Evolutionary conservation across 805 yeast genomes (phyloP), one percentile per base, ranked within the genome.

Genomic region (Priceomyces melissophilus): DNA sequence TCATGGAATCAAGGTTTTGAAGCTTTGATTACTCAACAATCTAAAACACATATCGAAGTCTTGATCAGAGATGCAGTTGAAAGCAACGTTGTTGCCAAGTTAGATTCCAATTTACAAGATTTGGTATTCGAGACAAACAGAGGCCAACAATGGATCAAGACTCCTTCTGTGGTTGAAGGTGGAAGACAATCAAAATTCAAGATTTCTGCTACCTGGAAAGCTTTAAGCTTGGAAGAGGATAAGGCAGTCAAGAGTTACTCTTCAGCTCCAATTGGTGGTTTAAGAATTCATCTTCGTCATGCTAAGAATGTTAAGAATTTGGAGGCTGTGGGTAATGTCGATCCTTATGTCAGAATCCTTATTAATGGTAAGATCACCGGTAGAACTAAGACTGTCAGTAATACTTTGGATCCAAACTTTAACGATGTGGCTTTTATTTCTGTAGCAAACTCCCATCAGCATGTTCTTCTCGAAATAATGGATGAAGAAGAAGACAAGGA

Each of bases 401-500:
- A 77, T 37, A 71, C 79, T 1, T 55, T 71, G 27, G 65, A 77
- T 43, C 90, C 91, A 2, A 50, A 54, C n/a, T 86, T 75, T 61
- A 73, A 83, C 52, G 73, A 74, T 39, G 81, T 76, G 5, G 64
- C 69, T 29, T 85, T 75, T 55, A 54, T 84, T 37, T 86, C 93
- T 4, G 65, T 85, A 28, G 58, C 71, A 13, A 78, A 82, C 37
- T 79, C 74, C 47, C 75, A 73, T 52, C 88, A 84, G 58, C 78
- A 71, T 45, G 59, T 82, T 40, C 62, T 75, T 25, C 54, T 86
- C 30, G 79, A 78, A 43, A 65, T 82, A 39, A 75, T 76, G 75
- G 93, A 86, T 61, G 81, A 77, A 37, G 88, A 85, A 58, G 69
- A 76, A 26, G 79, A 78, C 23, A 76, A 75, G 42, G 89, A 84